Conservation (phyloP, 805 yeast species). For the Zygoascus bituminiphila region DNA sequence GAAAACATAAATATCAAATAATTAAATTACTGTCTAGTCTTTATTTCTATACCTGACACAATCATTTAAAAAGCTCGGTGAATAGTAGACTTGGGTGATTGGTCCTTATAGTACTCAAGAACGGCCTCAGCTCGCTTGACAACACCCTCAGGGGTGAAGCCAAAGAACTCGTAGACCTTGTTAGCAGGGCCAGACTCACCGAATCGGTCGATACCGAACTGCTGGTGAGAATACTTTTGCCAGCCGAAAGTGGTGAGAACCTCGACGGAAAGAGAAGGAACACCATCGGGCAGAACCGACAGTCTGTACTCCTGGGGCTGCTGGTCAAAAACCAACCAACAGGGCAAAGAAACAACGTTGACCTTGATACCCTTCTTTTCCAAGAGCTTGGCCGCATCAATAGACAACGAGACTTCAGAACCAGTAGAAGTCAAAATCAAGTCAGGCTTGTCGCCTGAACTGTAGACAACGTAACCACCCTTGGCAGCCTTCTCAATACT, state of each 20-base stretch:
- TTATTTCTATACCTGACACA: neutral
- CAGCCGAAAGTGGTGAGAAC: conserved; percentile 88
- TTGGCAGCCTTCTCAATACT: conserved; percentile 81
- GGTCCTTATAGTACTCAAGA: conserved; percentile 75
- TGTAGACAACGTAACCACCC: conserved; percentile 84
- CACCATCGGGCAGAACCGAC: conserved; percentile 88
- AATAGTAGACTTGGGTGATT: conserved; percentile 63
- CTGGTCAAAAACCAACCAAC: conserved; percentile 78
- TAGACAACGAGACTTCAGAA: conserved; percentile 80
- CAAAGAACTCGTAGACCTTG: conserved; percentile 76
- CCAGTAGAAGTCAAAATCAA: conserved; percentile 83
- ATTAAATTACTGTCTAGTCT: neutral
- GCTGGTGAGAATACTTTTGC: conserved; percentile 93
- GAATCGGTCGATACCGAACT: conserved; percentile 89
- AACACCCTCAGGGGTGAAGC: conserved; percentile 88
- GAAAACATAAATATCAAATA: neutral
- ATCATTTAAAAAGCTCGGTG: conserved; percentile 53
- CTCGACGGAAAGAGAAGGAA: conserved; percentile 89
- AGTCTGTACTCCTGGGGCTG: conserved; percentile 76
- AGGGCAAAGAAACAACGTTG: conserved; percentile 87
- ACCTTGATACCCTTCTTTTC: conserved; percentile 59
- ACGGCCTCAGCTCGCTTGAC: conserved; percentile 78
- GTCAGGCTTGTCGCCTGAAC: conserved; percentile 48
- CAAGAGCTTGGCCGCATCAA: conserved; percentile 73
- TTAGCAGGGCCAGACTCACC: conserved; percentile 93